Base-by-base conservation (phyloP, 148 eudicot genomes). In the Silene latifolia region DNA sequence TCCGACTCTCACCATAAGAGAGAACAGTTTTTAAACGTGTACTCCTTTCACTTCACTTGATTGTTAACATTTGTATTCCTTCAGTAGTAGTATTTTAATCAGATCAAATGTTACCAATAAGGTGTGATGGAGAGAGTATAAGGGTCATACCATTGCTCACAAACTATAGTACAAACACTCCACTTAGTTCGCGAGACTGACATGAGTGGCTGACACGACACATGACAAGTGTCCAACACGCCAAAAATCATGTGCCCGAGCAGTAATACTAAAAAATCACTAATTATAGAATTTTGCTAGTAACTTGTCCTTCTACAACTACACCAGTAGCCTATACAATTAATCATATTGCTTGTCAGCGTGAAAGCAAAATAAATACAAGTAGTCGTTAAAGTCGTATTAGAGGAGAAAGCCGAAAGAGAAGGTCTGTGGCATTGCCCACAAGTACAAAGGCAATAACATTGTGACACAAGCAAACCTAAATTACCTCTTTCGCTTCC, bases 401-500 rank as follows among this genome's bases (percentile, higher is more conserved):
- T 7, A 58, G 62, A 18, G 62, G 20, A 58, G 20, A 58, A 4
- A 23, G 57, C 57, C 12, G 18, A 53, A 53, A 10, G 57, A 53
- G 57, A 53, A 53, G 57, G 57, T 11, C 57, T 3, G 11, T 5
- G 57, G 57, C 12, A 11, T 54, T 59, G 63, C 20, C 7, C 63
- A 59, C 7, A 59, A 19, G 63, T 59, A 19, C 63, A 59, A 54
- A 54, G 59, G 59, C 59, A 54, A 54, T 54, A 20, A 18, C 47
- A 15, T 48, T 25, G 44, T 71, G 20, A 48, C 13, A 71, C 25
- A 68, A 44, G 57, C 17, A 71, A 74, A 61, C 62, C 69, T 75
- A 76, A 1, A 15, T 85, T 81, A 94, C 98, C 96, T 94, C 81
- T 81, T 90, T 88, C 93, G 89, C 88, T 83, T 94, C 98, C 83